Conservation (phyloP, 495 filamentous ascomycete species). For the Cercophora scortea region DNA sequence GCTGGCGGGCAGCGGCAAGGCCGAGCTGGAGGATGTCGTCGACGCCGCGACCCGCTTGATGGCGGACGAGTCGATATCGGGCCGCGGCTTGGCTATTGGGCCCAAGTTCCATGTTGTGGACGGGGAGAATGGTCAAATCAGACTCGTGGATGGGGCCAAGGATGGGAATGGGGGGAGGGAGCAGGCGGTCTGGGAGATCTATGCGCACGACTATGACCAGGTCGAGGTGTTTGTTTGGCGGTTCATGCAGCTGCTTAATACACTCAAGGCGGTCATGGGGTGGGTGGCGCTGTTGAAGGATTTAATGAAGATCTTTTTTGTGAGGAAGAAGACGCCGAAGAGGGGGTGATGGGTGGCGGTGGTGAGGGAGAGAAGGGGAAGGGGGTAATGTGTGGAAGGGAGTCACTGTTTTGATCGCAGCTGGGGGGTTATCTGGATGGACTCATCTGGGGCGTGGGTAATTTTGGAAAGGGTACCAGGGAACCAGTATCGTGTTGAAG, state of each 20-base stretch:
- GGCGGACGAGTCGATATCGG: constrained; percentile 43
- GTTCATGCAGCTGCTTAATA: constrained; percentile 41
- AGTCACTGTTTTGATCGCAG: too few relatives aligned
- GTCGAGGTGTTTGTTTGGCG: constrained; percentile 42
- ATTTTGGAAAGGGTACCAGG: too few relatives aligned
- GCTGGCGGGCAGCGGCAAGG: constrained; percentile 46
- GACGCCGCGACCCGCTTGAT: constrained; percentile 28
- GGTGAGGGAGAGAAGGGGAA: neutral
- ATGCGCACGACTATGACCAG: constrained; percentile 49
- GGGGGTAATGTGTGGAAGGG: neutral
- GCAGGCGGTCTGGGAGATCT: constrained; percentile 44
- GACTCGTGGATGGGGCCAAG: neutral
- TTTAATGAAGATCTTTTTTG: constrained; percentile 24
- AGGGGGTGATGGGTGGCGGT: neutral
- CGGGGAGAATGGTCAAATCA: neutral
- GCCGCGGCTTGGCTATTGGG: constrained; percentile 47
- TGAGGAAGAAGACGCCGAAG: neutral
- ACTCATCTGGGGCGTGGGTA: too few relatives aligned
- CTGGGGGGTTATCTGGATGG: too few relatives aligned
- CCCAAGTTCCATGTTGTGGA: constrained; percentile 36
- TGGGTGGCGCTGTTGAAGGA: constrained; percentile 43
- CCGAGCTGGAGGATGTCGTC: constrained; percentile 42
- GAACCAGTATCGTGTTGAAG: too few relatives aligned
- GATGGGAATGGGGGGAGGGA: neutral
- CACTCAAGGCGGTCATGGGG: constrained; percentile 33